Conservation (phyloP, 1,139 yeast species). For the Geotrichum cucujoidarum region DNA sequence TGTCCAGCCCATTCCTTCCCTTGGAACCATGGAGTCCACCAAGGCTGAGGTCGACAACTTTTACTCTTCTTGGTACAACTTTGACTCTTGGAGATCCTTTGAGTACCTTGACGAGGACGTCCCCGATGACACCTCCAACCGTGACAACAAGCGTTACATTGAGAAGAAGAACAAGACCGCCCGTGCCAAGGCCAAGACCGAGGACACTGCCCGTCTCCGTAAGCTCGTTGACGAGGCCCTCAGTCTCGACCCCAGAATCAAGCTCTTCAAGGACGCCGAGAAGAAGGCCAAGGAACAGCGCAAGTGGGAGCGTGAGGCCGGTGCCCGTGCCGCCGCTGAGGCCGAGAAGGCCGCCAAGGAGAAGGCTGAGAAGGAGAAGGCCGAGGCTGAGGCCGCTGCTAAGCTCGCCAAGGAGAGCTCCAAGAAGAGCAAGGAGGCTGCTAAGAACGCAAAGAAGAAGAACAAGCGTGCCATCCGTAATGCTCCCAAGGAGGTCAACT, state of each 20-base stretch:
- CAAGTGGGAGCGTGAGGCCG: slow-evolving; percentile 98
- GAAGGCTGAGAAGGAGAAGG: slow-evolving; percentile 77
- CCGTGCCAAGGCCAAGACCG: slow-evolving; percentile 96
- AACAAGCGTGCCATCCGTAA: slow-evolving; percentile 88
- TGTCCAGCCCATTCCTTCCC: slow-evolving; percentile 77
- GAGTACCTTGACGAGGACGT: slow-evolving; percentile 98
- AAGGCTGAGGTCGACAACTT: slow-evolving; percentile 85
- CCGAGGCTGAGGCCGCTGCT: slow-evolving; percentile 64
- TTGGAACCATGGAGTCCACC: slow-evolving; percentile 64
- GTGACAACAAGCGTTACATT: slow-evolving; percentile 98
- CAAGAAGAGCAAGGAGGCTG: slow-evolving; percentile 96
- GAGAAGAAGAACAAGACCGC: slow-evolving; percentile 96
- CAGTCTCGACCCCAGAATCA: slow-evolving; percentile 90
- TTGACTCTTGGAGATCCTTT: slow-evolving; percentile 97
- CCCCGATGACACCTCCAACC: slow-evolving; percentile 98
- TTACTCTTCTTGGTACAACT: slow-evolving; percentile 89
- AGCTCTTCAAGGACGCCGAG: slow-evolving; percentile 86
- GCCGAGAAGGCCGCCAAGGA: slow-evolving; percentile 77
- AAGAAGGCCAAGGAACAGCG: slow-evolving; percentile 90
- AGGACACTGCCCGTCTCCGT: slow-evolving; percentile 86
- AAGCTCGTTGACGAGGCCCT: slow-evolving; percentile 86
- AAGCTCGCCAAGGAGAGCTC: slow-evolving; percentile 56
- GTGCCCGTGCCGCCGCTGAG: slow-evolving; percentile 91
- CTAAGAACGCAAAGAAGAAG: slow-evolving; percentile 95
- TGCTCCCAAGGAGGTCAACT: slow-evolving; percentile 75